A percentile compares a stretch with the other conserved stretches of the same genome.
Conservation (phyloP, 177 flowering plant species). For the Vitis hybrid region DNA sequence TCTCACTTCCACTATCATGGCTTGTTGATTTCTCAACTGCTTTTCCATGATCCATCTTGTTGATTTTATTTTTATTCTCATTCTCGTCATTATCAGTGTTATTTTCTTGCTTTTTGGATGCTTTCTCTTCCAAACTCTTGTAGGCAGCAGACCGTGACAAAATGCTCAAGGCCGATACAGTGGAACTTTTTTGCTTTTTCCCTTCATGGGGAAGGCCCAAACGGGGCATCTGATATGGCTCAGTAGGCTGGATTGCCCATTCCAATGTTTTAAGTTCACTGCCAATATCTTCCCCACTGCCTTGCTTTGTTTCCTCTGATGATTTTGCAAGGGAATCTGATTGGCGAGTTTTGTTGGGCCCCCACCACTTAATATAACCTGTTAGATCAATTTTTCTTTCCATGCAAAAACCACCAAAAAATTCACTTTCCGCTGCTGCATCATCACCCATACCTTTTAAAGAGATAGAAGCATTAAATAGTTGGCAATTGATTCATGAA, state of each 20-base stretch:
- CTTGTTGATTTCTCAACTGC: conserved; percentile 50
- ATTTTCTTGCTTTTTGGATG: conserved; percentile 46
- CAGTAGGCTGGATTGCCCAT: conserved; percentile 54
- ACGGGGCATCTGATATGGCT: conserved; percentile 88
- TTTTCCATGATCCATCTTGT: conserved; percentile 59
- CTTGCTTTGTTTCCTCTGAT: conserved; percentile 56
- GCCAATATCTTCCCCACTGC: conserved; percentile 52
- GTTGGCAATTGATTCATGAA: conserved; percentile 7
- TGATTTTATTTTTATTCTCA: conserved; percentile 48
- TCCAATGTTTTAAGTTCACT: conserved; percentile 69
- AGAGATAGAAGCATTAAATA: conserved; percentile 5
- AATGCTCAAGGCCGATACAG: conserved; percentile 72
- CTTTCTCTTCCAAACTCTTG: conserved; percentile 77
- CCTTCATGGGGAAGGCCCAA: conserved; percentile 51
- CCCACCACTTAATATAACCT: conserved; percentile 94
- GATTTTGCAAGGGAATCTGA: conserved; percentile 47
- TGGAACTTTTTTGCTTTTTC: conserved; percentile 35
- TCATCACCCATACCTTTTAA: conserved; percentile 60
- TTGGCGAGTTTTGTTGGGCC: conserved; percentile 55
- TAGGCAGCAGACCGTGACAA: conserved; percentile 78
- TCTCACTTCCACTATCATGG: conserved; percentile 52
- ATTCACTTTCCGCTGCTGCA: conserved; percentile 60
- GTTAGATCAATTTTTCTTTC: conserved; percentile 90
- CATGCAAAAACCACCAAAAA: conserved; percentile 51
- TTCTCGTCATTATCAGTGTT: conserved; percentile 47